Evolutionary conservation across 1,284 basidiomycete species (phyloP).

Genomic region (Moesziomyces antarcticus): DNA sequence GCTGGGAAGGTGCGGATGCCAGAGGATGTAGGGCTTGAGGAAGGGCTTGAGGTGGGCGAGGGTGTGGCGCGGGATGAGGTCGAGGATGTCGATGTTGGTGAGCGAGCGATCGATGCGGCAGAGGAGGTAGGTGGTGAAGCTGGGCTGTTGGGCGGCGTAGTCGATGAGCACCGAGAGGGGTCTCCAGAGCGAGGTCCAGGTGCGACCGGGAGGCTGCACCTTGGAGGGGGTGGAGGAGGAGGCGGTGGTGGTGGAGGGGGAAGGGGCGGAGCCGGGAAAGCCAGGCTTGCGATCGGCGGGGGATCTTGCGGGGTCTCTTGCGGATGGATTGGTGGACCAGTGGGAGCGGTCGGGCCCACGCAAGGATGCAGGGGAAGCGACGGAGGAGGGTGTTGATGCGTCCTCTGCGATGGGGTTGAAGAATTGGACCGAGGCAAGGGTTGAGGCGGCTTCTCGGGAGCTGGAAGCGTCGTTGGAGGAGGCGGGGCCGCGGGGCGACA

Average conservation of each 20-base stretch:
- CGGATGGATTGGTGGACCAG: constrained; percentile 2
- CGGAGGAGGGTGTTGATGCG: constrained; percentile 9
- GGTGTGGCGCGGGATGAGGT: constrained; percentile 30
- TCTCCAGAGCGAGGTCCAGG: constrained; percentile 50
- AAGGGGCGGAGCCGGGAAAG: constrained; percentile 6
- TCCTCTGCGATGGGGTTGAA: constrained; percentile 34
- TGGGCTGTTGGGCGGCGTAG: constrained; percentile 46
- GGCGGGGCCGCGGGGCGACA: constrained; percentile 17
- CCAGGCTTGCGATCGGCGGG: constrained; percentile 6
- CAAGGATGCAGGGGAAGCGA: constrained; percentile 12
- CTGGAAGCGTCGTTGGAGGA: constrained; percentile 28
- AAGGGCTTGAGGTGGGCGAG: constrained; percentile 36
- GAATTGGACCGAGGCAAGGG: constrained; percentile 45
- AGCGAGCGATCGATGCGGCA: constrained; percentile 28
- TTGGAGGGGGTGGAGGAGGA: constrained; percentile 9
- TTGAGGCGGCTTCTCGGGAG: constrained; percentile 29
- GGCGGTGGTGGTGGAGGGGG: constrained; percentile 3
- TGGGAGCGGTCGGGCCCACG: constrained; percentile 9
- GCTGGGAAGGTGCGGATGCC: constrained; percentile 46
- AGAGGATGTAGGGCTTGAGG: constrained; percentile 36
- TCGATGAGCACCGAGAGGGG: constrained; percentile 48
- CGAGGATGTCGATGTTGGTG: constrained; percentile 30
- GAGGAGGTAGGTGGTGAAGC: constrained; percentile 42
- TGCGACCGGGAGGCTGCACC: constrained; percentile 39
- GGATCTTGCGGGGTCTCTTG: not conserved